Percentiles rank a stretch among this genome's conserved stretches.
Evolutionary conservation across 768 basidiomycete genomes (phyloP).

Genomic region (Trametes gibbosa): DNA sequence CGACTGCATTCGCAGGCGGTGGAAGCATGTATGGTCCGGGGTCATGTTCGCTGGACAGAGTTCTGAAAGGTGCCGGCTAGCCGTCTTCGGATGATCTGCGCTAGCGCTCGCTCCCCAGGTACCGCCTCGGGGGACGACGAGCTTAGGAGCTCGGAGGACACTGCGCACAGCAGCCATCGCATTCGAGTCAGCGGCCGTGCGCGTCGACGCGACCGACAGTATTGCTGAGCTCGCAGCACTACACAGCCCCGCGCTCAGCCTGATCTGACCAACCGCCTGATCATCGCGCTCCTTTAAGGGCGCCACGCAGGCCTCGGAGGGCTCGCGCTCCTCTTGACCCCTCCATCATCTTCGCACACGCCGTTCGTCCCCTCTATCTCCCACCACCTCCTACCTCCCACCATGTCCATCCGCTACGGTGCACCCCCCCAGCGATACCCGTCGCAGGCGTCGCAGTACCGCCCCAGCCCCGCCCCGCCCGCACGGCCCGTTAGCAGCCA

Average conservation of each 20-base stretch:
- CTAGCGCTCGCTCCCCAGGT: background rate
- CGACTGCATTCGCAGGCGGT: too few relatives aligned
- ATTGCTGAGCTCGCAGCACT: constrained; percentile 1
- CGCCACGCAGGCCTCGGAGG: constrained; percentile 3
- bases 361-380: background rate
- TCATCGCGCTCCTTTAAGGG: constrained; percentile 9
- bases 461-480: constrained; percentile 8
- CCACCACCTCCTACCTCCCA: constrained; percentile 8
- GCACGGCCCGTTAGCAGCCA: constrained; percentile 3
- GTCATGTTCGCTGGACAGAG: too few relatives aligned
- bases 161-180: background rate
- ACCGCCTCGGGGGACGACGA: background rate
- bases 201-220: background rate
- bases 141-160: background rate
- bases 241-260: background rate
- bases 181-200: constrained; percentile 7
- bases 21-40: too few relatives aligned
- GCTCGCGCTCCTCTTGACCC: background rate
- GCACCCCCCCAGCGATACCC: constrained; percentile 12
- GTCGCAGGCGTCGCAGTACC: constrained; percentile 14
- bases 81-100: background rate
- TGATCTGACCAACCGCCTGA: constrained; percentile 11
- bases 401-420: constrained; percentile 22
- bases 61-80: too few relatives aligned
- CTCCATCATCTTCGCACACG: constrained; percentile 6